A percentile compares a stretch with the other conserved stretches of the same genome.
Conservation (phyloP, 768 basidiomycete genomes). For the Coprinellus aureogranulatus region DNA sequence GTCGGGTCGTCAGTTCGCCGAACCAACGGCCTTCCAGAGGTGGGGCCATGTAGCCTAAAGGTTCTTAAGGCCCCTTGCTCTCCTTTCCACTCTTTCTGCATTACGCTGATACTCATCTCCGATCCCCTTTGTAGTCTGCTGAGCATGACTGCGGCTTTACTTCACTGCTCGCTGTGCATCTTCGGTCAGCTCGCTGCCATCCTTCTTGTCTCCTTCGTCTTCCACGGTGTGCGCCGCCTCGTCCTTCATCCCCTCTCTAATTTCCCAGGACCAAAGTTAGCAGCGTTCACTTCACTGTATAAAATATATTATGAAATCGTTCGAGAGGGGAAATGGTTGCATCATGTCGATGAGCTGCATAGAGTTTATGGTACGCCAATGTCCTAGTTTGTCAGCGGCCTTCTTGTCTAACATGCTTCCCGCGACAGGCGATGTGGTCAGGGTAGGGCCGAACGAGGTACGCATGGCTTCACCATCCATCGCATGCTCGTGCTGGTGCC, state of each 20-base stretch:
- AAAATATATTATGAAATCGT: constrained; percentile 34
- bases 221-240: constrained; percentile 21
- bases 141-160: neutral
- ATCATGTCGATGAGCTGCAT: constrained; percentile 31
- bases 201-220: constrained; percentile 8
- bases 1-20: neutral
- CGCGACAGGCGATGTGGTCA: constrained; percentile 33
- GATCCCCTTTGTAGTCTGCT: neutral
- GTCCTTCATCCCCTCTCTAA: constrained; percentile 31
- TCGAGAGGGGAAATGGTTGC: constrained; percentile 30
- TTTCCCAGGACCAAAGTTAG: constrained; percentile 36
- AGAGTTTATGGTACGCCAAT: constrained; percentile 27
- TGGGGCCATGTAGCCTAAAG: constrained; percentile 1
- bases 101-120: neutral
- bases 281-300: constrained; percentile 30
- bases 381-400: neutral
- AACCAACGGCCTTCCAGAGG: neutral
- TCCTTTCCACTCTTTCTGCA: neutral
- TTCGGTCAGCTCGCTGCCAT: neutral
- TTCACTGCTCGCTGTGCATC: neutral
- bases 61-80: neutral
- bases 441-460: constrained; percentile 41
- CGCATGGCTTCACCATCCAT: neutral
- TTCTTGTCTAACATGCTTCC: neutral
- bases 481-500: neutral